phyloP scores from a whole-genome alignment of 371 early-diverging fungal genomes.

The Vairimorpha necatrix region DNA sequence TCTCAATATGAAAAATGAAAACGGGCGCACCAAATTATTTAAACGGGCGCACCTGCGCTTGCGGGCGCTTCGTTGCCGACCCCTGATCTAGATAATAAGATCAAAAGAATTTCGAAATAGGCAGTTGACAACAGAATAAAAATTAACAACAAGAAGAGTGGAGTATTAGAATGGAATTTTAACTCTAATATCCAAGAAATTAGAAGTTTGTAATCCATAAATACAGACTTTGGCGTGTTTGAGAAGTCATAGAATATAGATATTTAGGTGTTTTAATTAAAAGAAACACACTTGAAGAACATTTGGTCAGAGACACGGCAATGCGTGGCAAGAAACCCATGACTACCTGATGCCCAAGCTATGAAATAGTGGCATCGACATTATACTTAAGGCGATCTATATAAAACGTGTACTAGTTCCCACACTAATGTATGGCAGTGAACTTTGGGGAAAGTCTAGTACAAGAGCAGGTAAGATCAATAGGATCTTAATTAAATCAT shows the following conservation, averaged over 20 bases:
- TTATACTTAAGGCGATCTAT: background rate
- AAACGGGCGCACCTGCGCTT: too few species aligned
- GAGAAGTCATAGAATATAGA: background rate
- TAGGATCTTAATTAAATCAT: background rate
- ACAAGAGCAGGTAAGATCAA: too few species aligned
- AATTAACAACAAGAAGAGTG: constrained; percentile 20
- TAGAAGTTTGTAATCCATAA: background rate
- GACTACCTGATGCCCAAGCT: background rate
- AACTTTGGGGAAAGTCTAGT: too few species aligned
- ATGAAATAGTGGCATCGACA: background rate
- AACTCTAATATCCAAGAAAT: background rate
- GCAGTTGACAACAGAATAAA: constrained; percentile 8
- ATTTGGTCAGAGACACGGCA: background rate
- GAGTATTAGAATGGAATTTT: background rate
- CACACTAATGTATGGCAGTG: too few species aligned
- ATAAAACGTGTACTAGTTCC: background rate
- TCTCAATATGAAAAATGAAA: too few species aligned
- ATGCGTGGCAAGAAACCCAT: background rate
- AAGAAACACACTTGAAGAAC: background rate
- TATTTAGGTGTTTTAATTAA: background rate
- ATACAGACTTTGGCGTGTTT: background rate
- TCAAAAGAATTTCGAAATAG: constrained; percentile 11
- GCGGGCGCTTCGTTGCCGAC: too few species aligned
- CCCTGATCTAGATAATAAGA: too few species aligned
- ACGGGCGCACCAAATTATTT: too few species aligned